Evolutionary conservation across 176 grass and related monocot genomes (phyloP), one percentile per base, ranked within the genome.

Genomic region (Otatea glauca): DNA sequence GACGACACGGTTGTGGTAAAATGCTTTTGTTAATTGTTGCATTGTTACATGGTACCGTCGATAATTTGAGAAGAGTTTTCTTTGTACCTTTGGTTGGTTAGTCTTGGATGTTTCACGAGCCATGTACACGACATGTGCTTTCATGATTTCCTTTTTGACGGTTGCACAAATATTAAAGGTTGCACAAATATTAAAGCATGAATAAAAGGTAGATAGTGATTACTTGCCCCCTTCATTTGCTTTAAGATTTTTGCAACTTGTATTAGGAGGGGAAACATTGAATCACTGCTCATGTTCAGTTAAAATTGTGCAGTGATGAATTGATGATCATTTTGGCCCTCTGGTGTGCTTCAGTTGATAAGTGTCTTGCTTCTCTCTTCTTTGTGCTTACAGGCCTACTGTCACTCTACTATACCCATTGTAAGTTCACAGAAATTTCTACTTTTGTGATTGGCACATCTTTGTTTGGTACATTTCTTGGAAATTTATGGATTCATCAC

Each of bases 361-460:
- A 25, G 53, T 32, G 8, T 20, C 6, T 16, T 54, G 12, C 20
- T 50, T 50, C 1, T 50, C 9, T 58, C 29, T 34, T 38, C 9
- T 62, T 45, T 18, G 8, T 63, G 18, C 7, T 27, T 81, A 63
- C 83, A 91, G 89, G 76, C 92, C 89, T 41, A 87, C 54, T 41
- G 20, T 94, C 9, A 87, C 85, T 77, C 86, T 89, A 5, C 47
- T 94, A 9, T 94, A 94, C 21, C 92, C 92, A 43, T 43, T 89
- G 92, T 91, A 86, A 85, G 89, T 94, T 53, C 54, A 34, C 23
- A 62, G 29, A 16, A 0, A 11, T 38, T 66, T 58, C 18, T 25
- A 9, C 11, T 25, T 11, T 70, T 29, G 38, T 17, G 1, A 14
- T 39, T 15, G 2, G 41, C 38, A 16, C 5, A 9, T n/a, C 3